Evolutionary conservation across 495 filamentous ascomycete species (phyloP), one percentile per base, ranked within the genome.

Genomic region (Monascus purpureus): DNA sequence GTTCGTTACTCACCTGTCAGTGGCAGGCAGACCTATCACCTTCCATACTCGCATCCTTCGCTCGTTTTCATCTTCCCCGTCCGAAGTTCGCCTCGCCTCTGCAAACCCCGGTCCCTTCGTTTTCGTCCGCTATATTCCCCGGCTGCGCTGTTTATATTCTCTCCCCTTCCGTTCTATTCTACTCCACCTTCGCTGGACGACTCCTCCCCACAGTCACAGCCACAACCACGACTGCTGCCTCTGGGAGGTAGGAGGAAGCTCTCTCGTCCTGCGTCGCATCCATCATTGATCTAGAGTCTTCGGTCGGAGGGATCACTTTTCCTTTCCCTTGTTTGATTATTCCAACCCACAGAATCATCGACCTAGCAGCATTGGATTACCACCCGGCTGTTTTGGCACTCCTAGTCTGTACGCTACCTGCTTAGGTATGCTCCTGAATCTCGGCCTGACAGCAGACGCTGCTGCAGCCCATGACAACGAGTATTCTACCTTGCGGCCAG

Each of bases 401-500:
- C 16, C 43, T 43, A 35, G 40, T 37, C 40, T 34, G 42, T n/a
- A n/a, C n/a, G n/a, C n/a, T n/a, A n/a, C n/a, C n/a, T n/a, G n/a
- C n/a, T n/a, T n/a, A 34, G 54, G 39, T 49, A 65, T 63, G 61
- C 43, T 61, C 32, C 48, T 63, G 35, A 63, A 59, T 45, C 56
- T 70, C 43, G 60, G 62, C 37, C 51, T 70, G 35, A 59, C 67
- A 45, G 66, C 66, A 42, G 57, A 68, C 46, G 66, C 61, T 32
- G 66, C 65, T 41, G 66, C 65, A 43, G 61, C 64, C 23, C 74
- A 77, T 44, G 59, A 66, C 32, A 65, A 67, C 52, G 73, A 77
- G 45, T 65, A 62, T 41, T 66, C 61, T 25, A 38, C 36, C 29
- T 35, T 38, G 17, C 16, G 58, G 35, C 32, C 61, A 45, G 53